Percentiles rank a stretch among this genome's conserved stretches.
phyloP scores from a whole-genome alignment of 129 eudicot genomes.

The Escallonia herrerae region DNA sequence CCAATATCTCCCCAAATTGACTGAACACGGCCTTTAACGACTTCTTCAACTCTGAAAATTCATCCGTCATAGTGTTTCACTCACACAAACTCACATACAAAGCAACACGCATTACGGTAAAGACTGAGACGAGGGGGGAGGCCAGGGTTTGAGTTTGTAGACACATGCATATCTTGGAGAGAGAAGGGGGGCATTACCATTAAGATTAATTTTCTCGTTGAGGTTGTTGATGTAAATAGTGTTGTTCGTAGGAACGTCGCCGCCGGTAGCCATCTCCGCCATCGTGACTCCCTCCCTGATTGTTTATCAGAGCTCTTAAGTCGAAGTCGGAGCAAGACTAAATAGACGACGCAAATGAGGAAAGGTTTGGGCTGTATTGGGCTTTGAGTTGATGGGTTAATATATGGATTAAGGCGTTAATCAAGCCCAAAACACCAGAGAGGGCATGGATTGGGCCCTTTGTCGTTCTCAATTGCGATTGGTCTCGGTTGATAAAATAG shows the following conservation, averaged over 20 bases:
- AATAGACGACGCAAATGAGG: no score
- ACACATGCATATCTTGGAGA: background rate
- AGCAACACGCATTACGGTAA: no score
- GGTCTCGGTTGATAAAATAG: no score
- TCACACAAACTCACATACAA: background rate
- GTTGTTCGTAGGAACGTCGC: slow-evolving; percentile 51
- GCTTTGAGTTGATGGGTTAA: no score
- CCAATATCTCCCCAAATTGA: slow-evolving; percentile 85
- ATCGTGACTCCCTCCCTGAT: slow-evolving; percentile 20
- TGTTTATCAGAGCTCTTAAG: no score
- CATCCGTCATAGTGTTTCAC: background rate
- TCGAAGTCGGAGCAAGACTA: no score
- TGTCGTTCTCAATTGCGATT: no score
- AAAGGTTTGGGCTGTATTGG: no score
- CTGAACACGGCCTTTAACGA: slow-evolving; percentile 82
- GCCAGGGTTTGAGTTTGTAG: background rate
- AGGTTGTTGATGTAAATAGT: slow-evolving; percentile 92
- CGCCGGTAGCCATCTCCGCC: slow-evolving; percentile 54
- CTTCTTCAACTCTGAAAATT: slow-evolving; percentile 68
- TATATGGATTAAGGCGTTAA: no score
- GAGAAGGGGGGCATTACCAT: slow-evolving; percentile 35
- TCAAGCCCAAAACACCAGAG: no score
- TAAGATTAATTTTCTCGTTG: slow-evolving; percentile 83
- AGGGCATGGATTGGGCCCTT: no score
- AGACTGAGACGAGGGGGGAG: no score